Percentiles rank a stretch among this genome's conserved stretches.
Evolutionary conservation across 2,329 filamentous ascomycete species (phyloP).

Genomic region (Aspergillus flavus): DNA sequence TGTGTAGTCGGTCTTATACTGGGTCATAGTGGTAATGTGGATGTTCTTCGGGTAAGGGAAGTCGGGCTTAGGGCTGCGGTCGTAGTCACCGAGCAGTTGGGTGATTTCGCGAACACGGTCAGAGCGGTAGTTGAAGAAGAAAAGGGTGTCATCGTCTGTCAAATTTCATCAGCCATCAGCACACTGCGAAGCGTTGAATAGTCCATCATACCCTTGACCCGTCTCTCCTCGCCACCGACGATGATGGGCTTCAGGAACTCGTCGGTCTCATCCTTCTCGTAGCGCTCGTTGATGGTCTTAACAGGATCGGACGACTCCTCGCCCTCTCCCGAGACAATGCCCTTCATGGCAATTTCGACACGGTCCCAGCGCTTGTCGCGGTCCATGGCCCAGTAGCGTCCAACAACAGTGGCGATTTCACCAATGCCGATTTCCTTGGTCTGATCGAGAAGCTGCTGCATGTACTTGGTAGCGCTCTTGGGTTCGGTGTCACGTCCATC

Average conservation of each 20-base stretch:
- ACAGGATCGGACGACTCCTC: conserved; percentile 84
- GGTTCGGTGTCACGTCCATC: conserved; percentile 98
- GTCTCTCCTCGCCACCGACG: conserved; percentile 79
- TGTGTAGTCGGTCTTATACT: conserved; percentile 93
- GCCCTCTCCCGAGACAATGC: conserved; percentile 81
- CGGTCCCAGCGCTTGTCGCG: conserved; percentile 99
- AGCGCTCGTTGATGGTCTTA: conserved; percentile 82
- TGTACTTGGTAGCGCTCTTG: conserved; percentile 85
- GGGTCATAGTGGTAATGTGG: conserved; percentile 91
- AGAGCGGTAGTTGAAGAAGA: conserved; percentile 99
- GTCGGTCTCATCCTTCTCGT: conserved; percentile 85
- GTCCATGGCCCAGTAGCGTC: conserved; percentile 98
- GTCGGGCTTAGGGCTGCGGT: conserved; percentile 86
- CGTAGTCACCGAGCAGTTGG: conserved; percentile 87
- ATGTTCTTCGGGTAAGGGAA: conserved; percentile 93
- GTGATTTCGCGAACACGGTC: conserved; percentile 96
- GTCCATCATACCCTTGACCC: conserved; percentile 71
- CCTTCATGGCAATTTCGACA: conserved; percentile 86
- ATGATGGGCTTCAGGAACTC: conserved; percentile 99
- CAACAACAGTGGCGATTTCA: conserved; percentile 88
- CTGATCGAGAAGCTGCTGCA: conserved; percentile 81
- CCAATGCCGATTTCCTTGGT: conserved; percentile 83
- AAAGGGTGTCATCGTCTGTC: conserved; percentile 84
- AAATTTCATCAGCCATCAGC: conserved; percentile 21
- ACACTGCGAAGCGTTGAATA: neutral